Percentiles rank a stretch among this genome's conserved stretches.
Evolutionary conservation across 1,139 yeast species (phyloP).

Genomic region (Protomyces inouyei): DNA sequence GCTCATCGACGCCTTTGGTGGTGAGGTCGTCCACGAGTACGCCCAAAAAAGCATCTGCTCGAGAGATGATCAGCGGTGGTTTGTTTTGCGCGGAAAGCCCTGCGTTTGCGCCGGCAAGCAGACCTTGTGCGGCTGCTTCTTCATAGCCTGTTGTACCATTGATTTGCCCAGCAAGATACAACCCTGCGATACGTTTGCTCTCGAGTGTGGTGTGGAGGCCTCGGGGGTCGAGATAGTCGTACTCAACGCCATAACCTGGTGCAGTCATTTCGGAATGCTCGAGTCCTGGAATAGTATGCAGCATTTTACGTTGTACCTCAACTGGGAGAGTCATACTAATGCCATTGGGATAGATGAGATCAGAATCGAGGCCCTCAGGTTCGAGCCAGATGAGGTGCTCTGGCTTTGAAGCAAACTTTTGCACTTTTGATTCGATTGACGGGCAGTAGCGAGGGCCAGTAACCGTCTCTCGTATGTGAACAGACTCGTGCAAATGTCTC

Average conservation of each 20-base stretch:
- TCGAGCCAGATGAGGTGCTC: slow-evolving; percentile 89
- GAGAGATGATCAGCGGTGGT: slow-evolving; percentile 51
- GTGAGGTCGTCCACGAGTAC: slow-evolving; percentile 89
- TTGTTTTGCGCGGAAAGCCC: slow-evolving; percentile 49
- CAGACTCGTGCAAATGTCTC: slow-evolving; percentile 68
- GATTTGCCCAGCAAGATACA: slow-evolving; percentile 92
- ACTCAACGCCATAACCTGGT: slow-evolving; percentile 98
- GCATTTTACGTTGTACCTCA: slow-evolving; percentile 73
- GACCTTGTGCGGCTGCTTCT: slow-evolving; percentile 89
- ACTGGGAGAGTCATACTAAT: slow-evolving; percentile 95
- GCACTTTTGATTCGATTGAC: slow-evolving; percentile 83
- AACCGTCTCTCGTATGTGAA: slow-evolving; percentile 89
- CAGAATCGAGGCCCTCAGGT: slow-evolving; percentile 87
- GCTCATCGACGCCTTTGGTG: slow-evolving; percentile 95
- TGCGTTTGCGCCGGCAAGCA: slow-evolving; percentile 93
- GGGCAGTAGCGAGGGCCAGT: slow-evolving; percentile 98
- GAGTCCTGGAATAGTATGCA: slow-evolving; percentile 77
- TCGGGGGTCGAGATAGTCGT: slow-evolving; percentile 92
- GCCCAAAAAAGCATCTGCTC: slow-evolving; percentile 88
- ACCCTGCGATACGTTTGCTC: slow-evolving; percentile 71
- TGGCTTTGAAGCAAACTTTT: slow-evolving; percentile 69
- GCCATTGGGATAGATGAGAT: slow-evolving; percentile 82
- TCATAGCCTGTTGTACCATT: slow-evolving; percentile 99
- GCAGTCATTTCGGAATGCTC: slow-evolving; percentile 82
- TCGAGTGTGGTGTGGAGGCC: slow-evolving; percentile 74